A percentile compares a stretch with the other conserved stretches of the same genome.
Evolutionary conservation across 495 filamentous ascomycete species (phyloP).

Genomic region (Penicillium canariense): DNA sequence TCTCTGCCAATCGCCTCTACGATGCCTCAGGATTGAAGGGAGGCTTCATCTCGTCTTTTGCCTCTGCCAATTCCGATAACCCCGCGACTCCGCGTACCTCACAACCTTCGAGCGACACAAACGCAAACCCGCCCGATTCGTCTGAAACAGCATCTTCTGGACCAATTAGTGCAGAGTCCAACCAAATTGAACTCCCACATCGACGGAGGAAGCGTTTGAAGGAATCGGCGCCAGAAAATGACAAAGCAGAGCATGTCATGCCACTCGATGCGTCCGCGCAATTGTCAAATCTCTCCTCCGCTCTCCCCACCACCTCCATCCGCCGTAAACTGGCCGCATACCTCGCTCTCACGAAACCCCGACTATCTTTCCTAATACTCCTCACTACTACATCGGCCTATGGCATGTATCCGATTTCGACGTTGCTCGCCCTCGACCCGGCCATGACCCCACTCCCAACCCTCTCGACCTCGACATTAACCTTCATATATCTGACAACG

Average conservation of each 20-base stretch:
- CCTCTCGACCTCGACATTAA: constrained; percentile 81
- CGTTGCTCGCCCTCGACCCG: constrained; percentile 51
- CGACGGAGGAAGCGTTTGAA: constrained; percentile 52
- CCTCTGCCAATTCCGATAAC: constrained; percentile 20
- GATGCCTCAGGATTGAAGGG: constrained; percentile 20
- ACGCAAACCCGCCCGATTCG: constrained; percentile 4
- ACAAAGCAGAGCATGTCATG: constrained; percentile 40
- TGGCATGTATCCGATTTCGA: constrained; percentile 81
- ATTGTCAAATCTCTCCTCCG: constrained; percentile 68
- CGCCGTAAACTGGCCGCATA: constrained; percentile 77
- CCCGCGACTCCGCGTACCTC: constrained; percentile 9
- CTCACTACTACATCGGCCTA: constrained; percentile 91
- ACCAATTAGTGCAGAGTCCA: constrained; percentile 23
- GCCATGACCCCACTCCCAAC: constrained; percentile 73
- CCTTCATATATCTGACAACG: constrained; percentile 84
- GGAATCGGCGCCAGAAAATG: constrained; percentile 29
- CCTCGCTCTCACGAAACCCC: constrained; percentile 90
- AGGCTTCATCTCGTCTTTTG: constrained; percentile 32
- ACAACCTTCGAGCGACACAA: constrained; percentile 7
- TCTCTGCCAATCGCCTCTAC: constrained; percentile 35
- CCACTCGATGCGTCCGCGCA: constrained; percentile 82
- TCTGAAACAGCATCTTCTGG: constrained; percentile 8
- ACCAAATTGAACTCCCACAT: constrained; percentile 43
- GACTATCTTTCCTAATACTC: constrained; percentile 86
- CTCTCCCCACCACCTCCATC: constrained; percentile 65